Percentiles rank a stretch among this genome's conserved stretches.
phyloP scores from a whole-genome alignment of 805 yeast species.

The Helenozyma rhizophorensis region DNA sequence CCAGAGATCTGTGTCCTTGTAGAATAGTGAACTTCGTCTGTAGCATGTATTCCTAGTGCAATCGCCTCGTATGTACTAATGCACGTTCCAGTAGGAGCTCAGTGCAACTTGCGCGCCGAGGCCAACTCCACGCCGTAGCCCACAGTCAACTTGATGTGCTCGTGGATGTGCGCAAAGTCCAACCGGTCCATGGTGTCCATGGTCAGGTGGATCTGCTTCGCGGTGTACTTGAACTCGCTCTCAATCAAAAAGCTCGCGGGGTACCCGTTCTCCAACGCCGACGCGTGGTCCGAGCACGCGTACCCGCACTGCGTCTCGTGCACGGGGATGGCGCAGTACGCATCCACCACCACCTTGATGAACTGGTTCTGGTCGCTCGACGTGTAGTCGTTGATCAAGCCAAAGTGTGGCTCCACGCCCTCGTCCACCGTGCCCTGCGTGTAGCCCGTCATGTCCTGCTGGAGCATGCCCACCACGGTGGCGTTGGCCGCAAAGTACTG shows the following conservation, averaged over 20 bases:
- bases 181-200: conserved; percentile 79
- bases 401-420: conserved; percentile 62
- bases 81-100: not conserved
- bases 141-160: conserved; percentile 74
- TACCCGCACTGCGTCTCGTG: conserved; percentile 81
- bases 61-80: too few species aligned
- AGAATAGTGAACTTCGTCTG: too few species aligned
- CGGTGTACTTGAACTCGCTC: conserved; percentile 57
- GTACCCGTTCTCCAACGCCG: conserved; percentile 77
- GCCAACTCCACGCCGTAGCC: conserved; percentile 69
- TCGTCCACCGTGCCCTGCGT: conserved; percentile 46
- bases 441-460: conserved; percentile 93
- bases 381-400: conserved; percentile 74
- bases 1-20: too few species aligned
- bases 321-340: conserved; percentile 65
- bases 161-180: conserved; percentile 71
- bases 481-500: conserved; percentile 42
- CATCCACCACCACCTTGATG: conserved; percentile 54
- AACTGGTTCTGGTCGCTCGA: conserved; percentile 52
- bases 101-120: conserved; percentile 15
- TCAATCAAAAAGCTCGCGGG: conserved; percentile 85
- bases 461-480: conserved; percentile 76
- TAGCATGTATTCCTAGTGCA: too few species aligned
- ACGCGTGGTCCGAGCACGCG: conserved; percentile 91
- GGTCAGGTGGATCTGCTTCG: conserved; percentile 70